A percentile compares a stretch with the other conserved stretches of the same genome.
These are phyloP conservation scores for Penicillium mononematosum DNA, from an alignment of 495 filamentous ascomycete species.

Conservation along the genomic window DNA sequence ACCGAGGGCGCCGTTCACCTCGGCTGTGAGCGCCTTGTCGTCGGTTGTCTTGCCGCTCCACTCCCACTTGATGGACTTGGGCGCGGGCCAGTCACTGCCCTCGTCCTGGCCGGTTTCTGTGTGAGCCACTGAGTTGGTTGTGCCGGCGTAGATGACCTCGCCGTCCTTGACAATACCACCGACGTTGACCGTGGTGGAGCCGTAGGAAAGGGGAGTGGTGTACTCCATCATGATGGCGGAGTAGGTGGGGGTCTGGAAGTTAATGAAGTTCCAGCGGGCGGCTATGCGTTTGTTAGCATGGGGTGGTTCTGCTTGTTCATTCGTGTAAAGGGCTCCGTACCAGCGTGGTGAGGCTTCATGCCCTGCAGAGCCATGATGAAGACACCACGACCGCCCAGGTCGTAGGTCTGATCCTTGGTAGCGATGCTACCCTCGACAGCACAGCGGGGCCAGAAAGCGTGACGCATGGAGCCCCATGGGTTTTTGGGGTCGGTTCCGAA, in stretches of 20 bases:
- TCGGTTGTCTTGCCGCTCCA: constrained; percentile 82
- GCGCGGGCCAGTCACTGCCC: constrained; percentile 87
- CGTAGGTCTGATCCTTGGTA: constrained; percentile 77
- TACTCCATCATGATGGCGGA: constrained; percentile 94
- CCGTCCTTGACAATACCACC: constrained; percentile 78
- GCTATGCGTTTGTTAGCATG: constrained; percentile 46
- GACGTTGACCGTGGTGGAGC: constrained; percentile 80
- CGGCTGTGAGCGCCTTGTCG: constrained; percentile 65
- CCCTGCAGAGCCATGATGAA: constrained; percentile 85
- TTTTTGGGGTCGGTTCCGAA: constrained; percentile 80
- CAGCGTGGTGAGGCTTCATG: constrained; percentile 98
- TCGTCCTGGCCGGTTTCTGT: constrained; percentile 64
- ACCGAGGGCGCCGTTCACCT: constrained; percentile 67
- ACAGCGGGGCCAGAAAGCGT: constrained; percentile 90
- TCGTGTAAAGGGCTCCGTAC: constrained; percentile 39
- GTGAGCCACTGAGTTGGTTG: constrained; percentile 61
- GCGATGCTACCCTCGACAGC: constrained; percentile 76
- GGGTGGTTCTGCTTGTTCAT: not conserved
- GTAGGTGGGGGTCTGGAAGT: constrained; percentile 84
- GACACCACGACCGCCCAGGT: constrained; percentile 75
- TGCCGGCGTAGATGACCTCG: constrained; percentile 72
- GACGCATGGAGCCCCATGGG: constrained; percentile 90
- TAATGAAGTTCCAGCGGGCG: constrained; percentile 87
- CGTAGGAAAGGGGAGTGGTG: constrained; percentile 93
- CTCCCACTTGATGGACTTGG: constrained; percentile 66